Base-by-base conservation (phyloP, 2,329 filamentous ascomycete species). In the Diplodia scrobiculata region DNA sequence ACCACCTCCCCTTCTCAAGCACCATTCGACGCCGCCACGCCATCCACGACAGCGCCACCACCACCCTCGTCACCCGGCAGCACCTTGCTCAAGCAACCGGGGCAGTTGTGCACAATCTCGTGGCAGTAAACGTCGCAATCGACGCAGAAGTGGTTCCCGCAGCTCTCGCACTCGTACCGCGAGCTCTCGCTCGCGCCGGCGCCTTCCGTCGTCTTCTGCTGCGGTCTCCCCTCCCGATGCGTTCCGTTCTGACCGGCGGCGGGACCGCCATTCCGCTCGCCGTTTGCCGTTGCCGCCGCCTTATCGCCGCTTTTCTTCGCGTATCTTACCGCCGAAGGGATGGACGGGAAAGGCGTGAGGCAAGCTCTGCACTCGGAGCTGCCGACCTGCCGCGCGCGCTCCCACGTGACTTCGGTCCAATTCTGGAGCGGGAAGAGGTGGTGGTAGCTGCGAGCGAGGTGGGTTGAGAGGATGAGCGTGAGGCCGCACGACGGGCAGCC, bases 121-220 rank as follows among this genome's bases (percentile, higher is more conserved):
- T 99, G 95, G 27, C 91, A 90, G 79, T 95, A 97, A 27, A 97
- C 87, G 77, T 99, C 95, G 77, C 95, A 99, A 76, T 99, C 95
- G 70, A 99, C 96, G 81, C 95, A 99, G 76, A 98, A 99, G 79
- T 98, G 94, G 67, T 91, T 88, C 2, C 84, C 79, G 77, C 95
- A 99, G n/a, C 89, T 88, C 71, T 89, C 86, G 76, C 95, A 99
- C 67, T 91, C 91, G 75, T 99, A 99, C 62, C 95, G 83, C 55
- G 90, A 88, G 74, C 90, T 95, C 80, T 96, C 91, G 75, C 91
- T 94, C 51, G 93, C 89, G 1, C 89, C 60, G n/a, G 88, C 73
- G 87, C 89, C 21, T 59, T 72, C 50, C 27, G 48, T 17, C 53
- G 63, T 71, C 72, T 70, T n/a, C 51, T 27, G 17, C 13, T 75